A percentile compares a stretch with the other conserved stretches of the same genome.
phyloP scores from a whole-genome alignment of 768 basidiomycete genomes.

The Hericium alpestre region DNA sequence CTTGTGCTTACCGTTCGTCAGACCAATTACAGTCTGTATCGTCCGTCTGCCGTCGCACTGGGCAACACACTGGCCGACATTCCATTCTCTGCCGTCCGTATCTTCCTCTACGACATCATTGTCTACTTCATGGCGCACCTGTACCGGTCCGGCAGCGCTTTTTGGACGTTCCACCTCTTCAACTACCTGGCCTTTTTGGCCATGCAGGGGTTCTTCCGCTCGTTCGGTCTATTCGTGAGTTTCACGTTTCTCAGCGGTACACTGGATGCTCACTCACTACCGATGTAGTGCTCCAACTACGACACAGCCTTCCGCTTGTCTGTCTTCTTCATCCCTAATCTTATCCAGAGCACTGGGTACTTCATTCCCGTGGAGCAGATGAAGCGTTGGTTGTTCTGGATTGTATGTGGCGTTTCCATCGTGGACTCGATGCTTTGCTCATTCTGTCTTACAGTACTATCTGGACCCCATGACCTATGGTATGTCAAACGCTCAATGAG shows the following conservation, averaged over 20 bases:
- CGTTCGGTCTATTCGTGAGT: slow-evolving; percentile 32
- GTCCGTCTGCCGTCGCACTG: slow-evolving; percentile 51
- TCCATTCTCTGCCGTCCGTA: slow-evolving; percentile 51
- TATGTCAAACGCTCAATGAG: slow-evolving; percentile 17
- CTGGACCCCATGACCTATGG: slow-evolving; percentile 70
- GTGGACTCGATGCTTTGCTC: neutral
- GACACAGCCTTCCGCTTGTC: slow-evolving; percentile 43
- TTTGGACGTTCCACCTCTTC: slow-evolving; percentile 57
- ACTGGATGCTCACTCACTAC: neutral
- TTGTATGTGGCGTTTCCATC: slow-evolving; percentile 32
- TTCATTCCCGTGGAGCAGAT: slow-evolving; percentile 56
- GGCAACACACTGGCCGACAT: slow-evolving; percentile 62
- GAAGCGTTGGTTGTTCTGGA: slow-evolving; percentile 83
- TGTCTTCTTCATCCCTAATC: slow-evolving; percentile 66
- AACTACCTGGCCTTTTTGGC: slow-evolving; percentile 53
- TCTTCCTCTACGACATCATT: slow-evolving; percentile 52
- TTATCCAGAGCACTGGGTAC: slow-evolving; percentile 64
- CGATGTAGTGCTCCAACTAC: slow-evolving; percentile 39
- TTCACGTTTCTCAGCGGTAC: too few relatives aligned
- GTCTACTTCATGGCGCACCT: slow-evolving; percentile 62
- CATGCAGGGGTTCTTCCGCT: slow-evolving; percentile 82
- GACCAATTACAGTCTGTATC: slow-evolving; percentile 55
- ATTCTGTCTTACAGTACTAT: slow-evolving; percentile 44
- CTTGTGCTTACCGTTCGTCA: slow-evolving; percentile 13
- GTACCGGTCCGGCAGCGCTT: slow-evolving; percentile 27